Conservation (phyloP, 2,329 filamentous ascomycete genomes). For the Laburnicola sp. region DNA sequence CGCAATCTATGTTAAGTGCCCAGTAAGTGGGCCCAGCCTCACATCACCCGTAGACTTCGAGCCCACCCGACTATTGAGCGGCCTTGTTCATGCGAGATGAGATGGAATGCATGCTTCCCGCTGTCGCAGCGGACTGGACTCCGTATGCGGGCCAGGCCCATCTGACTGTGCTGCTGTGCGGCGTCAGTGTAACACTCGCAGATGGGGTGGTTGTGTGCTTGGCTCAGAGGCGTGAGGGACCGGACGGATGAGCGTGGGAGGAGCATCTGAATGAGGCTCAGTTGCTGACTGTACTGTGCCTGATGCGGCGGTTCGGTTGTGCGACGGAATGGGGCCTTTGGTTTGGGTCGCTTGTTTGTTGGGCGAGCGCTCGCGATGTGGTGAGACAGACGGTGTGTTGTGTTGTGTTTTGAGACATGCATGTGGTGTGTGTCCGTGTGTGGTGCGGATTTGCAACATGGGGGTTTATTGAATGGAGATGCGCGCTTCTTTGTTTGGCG, state of each 20-base stretch:
- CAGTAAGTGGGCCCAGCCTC: constrained; percentile 5
- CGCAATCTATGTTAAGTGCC: constrained; percentile 14
- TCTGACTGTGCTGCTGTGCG: neutral
- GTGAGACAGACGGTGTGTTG: no score
- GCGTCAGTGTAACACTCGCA: neutral
- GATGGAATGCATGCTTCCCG: neutral
- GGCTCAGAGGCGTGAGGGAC: neutral
- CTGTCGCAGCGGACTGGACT: neutral
- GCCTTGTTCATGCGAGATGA: constrained; percentile 4
- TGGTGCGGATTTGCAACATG: neutral
- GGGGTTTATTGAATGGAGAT: neutral
- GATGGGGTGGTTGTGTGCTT: neutral
- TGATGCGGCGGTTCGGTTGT: neutral
- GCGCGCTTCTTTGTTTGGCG: neutral
- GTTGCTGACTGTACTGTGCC: constrained; percentile 4
- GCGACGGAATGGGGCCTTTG: neutral
- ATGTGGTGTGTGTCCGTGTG: constrained; percentile 2
- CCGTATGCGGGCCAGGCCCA: neutral
- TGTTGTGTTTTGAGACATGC: constrained; percentile 6
- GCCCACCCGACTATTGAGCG: neutral
- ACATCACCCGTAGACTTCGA: neutral
- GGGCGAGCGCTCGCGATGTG: neutral
- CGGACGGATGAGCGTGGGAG: no score
- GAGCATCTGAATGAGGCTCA: neutral
- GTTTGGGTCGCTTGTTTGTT: neutral